Percentiles rank a stretch among this genome's conserved stretches.
Evolutionary conservation across 768 basidiomycete species (phyloP).

Genomic region (Multifurca ochricompacta): DNA sequence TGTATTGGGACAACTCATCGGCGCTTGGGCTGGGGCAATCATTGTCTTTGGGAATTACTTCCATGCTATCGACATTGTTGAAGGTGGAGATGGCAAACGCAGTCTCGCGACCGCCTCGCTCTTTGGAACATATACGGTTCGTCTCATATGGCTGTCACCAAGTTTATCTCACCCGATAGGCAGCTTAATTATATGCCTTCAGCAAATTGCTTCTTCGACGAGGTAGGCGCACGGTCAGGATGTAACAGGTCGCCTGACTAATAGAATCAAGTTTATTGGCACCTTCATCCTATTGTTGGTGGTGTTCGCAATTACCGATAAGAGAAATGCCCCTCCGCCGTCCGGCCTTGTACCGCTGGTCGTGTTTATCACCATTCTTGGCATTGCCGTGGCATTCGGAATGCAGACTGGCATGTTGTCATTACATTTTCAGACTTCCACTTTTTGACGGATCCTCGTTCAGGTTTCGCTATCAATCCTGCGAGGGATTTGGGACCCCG

Average conservation of each 20-base stretch:
- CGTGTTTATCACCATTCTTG: conserved; percentile 50
- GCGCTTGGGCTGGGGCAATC: conserved; percentile 49
- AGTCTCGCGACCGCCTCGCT: conserved; percentile 50
- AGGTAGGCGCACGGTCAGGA: conserved; percentile 25
- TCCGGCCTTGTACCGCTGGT: conserved; percentile 46
- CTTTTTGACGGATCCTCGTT: neutral
- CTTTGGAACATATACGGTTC: conserved; percentile 55
- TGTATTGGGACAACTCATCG: conserved; percentile 55
- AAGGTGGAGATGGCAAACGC: conserved; percentile 47
- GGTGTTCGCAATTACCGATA: conserved; percentile 48
- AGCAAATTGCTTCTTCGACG: conserved; percentile 40
- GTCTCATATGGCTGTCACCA: conserved; percentile 20
- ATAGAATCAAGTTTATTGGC: conserved; percentile 40
- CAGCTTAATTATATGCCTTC: conserved; percentile 37
- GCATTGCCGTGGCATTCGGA: conserved; percentile 51
- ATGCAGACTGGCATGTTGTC: conserved; percentile 42
- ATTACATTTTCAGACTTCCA: neutral
- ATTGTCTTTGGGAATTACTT: conserved; percentile 58
- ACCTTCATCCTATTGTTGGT: conserved; percentile 47
- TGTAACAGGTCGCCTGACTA: neutral
- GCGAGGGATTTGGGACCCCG: conserved; percentile 69
- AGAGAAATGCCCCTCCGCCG: conserved; percentile 40
- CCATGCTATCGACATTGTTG: conserved; percentile 57
- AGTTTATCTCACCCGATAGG: neutral
- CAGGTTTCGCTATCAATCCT: conserved; percentile 58